Base-by-base conservation (phyloP, 2,329 filamentous ascomycete species). In the Ophioceras dolichostomum region DNA sequence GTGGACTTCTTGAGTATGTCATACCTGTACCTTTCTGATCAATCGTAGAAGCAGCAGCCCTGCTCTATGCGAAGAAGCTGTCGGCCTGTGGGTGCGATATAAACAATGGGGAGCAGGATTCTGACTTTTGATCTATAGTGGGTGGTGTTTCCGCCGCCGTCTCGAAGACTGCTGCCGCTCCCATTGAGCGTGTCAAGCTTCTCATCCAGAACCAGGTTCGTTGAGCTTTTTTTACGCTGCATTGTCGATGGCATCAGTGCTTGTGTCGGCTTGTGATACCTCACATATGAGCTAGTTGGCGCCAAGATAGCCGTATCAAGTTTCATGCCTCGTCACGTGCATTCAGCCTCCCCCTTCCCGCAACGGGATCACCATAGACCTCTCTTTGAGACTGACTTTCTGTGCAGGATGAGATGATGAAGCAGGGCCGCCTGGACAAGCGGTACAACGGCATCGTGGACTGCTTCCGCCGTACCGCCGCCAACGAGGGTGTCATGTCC, bases 101-200 rank as follows among this genome's bases (percentile, higher is more conserved):
- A n/a, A 34, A 20, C 14, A 10, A 2, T 13, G 2, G 13, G 12
- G 19, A 37, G 6, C 18, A 32, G 14, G 19, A 28, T 21, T 32
- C 28, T 37, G 30, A 32, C 36, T 31, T 14, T 5, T 49, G 54
- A 52, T 58, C 49, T 55, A 60, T 56, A 94, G 87, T 98, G 91
- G 91, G 91, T 83, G 91, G 91, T 95, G 83, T 98, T 56, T 95
- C 91, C 62, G 91, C 91, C 69, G 91, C 91, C 69, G 88, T 98
- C 82, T 98, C 91, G 66, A 98, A 98, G 87, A 98, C 91, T 55
- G 91, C 91, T 62, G 91, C 91, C 64, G 91, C 91, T 72, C 91
- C 91, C 71, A 98, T 98, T 59, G 91, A 98, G 88, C 91, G 91
- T 87, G 83, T 98, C 73, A 98, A 98, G 88, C 91, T 98, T 64